Evolutionary conservation across 2,329 filamentous ascomycete genomes (phyloP), one percentile per base, ranked within the genome.

Genomic region (Trichoderma sp.): DNA sequence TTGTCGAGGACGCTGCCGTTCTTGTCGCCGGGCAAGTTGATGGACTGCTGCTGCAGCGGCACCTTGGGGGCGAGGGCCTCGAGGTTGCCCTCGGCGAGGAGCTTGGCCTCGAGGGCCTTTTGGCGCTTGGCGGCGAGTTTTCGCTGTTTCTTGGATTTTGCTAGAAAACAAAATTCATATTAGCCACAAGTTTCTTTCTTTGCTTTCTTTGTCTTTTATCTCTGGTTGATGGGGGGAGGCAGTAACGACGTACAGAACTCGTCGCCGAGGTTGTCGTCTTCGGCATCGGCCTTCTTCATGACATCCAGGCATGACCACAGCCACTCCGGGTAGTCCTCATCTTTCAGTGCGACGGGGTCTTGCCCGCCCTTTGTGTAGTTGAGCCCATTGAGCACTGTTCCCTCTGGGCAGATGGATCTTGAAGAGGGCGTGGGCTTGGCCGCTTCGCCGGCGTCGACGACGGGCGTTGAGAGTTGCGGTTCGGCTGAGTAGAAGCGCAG

Each of bases 131-230:
- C 89, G 9, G 93, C 93, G 70, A 91, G 80, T 71, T 89, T 87
- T 73, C 93, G 90, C 80, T 94, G 90, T 79, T 95, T 95, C 81
- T 93, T 94, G 32, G 92, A 95, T 88, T 96, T 96, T 72, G 92
- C 92, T 94, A 73, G 72, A 34, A 30, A 36, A 23, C 47, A 23
- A 11, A 5, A 58, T 32, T 66, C 58, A 13, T 36, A 17, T 71
- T 71, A 67, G 28, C 50, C 28, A 32, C 55, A 13, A 15, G 20
- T 39, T 55, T 53, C 28, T 32, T 0, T 12, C 3, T 28, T 6
- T 63, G 12, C 1, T n/a, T 6, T 28, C 6, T 62, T 12, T 6
- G 12, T 13, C 0, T 8, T 11, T 57, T 13, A 15, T 20, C 6
- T 17, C n/a, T 43, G 39, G 39, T 23, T 23, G 23, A 23, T 23